Percentiles rank a stretch among this genome's conserved stretches.
phyloP scores from a whole-genome alignment of 2,329 filamentous ascomycete species.

The Alternaria sp. region DNA sequence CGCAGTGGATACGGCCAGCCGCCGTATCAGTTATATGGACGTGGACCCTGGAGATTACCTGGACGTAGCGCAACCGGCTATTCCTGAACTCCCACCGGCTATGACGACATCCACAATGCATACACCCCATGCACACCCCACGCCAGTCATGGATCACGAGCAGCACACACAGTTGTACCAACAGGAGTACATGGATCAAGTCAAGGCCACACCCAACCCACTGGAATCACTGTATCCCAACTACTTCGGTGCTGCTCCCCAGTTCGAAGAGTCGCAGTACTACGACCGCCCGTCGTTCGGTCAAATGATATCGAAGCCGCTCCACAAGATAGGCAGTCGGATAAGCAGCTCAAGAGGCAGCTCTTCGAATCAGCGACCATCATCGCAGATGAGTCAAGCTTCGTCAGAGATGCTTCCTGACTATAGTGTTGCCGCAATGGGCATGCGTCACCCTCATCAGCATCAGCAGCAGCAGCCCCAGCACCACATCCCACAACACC shows the following conservation, averaged over 20 bases:
- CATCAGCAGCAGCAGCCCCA: conserved; percentile 21
- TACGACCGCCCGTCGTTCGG: conserved; percentile 45
- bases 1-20: conserved; percentile 29
- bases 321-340: conserved; percentile 42
- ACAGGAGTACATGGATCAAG: conserved; percentile 38
- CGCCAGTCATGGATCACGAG: conserved; percentile 27
- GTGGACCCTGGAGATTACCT: conserved; percentile 42
- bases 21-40: conserved; percentile 49
- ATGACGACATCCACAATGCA: conserved; percentile 26
- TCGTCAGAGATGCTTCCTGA: conserved; percentile 30
- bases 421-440: conserved; percentile 28
- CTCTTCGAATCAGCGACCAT: conserved; percentile 31
- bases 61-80: conserved; percentile 35
- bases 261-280: conserved; percentile 46
- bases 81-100: conserved; percentile 34
- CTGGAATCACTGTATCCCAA: conserved; percentile 43
- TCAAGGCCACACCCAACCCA: conserved; percentile 37
- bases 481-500: conserved; percentile 22
- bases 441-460: conserved; percentile 28
- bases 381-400: conserved; percentile 31
- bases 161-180: conserved; percentile 27
- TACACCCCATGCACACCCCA: conserved; percentile 24
- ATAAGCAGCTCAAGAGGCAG: conserved; percentile 32
- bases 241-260: conserved; percentile 44
- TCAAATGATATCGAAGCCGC: conserved; percentile 43